Base-by-base conservation (phyloP, 2,329 filamentous ascomycete genomes). In the Gnomoniopsis smithogilvyi region DNA sequence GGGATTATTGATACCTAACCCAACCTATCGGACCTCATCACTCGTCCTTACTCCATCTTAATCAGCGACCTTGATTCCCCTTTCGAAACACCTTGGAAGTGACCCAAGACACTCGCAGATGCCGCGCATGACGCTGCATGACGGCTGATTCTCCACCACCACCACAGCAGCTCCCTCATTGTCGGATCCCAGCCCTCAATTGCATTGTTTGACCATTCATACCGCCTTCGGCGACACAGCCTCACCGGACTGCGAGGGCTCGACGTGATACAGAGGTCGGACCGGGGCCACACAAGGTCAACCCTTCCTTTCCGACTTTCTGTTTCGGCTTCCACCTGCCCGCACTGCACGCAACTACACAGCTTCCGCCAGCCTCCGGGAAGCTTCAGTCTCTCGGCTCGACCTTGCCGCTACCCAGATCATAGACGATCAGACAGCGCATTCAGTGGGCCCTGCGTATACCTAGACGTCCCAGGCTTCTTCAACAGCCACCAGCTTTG, bases 61-160 rank as follows among this genome's bases (percentile, higher is more conserved):
- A 48, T n/a, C 41, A 45, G 51, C 57, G 51, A 54, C 55, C 14
- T 45, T 50, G 57, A 48, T 52, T 60, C 53, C 50, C 54, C 50
- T 60, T 56, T 57, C 47, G 53, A 50, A 57, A 49, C 58, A 36
- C 48, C 47, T 19, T 14, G 24, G 33, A 49, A 33, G 26, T 34
- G 33, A 53, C 26, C n/a, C 8, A 19, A 21, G 17, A 45, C 19
- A 47, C 54, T 47, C 41, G 41, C 47, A 56, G 34, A 54, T 55
- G 51, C 55, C 38, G 51, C 57, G 55, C 56, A 54, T 61, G 59
- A 61, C 51, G 56, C 24, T 54, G 59, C 48, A 54, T 59, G 55
- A 48, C 56, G 52, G 45, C 51, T 53, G 24, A 26, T 53, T 59
- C 55, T 52, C 57, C 57, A 53, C 51, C 47, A 21, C 41, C 26